Evolutionary conservation across 139 green algal species (phyloP).

Genomic region (Chlorella sp.): DNA sequence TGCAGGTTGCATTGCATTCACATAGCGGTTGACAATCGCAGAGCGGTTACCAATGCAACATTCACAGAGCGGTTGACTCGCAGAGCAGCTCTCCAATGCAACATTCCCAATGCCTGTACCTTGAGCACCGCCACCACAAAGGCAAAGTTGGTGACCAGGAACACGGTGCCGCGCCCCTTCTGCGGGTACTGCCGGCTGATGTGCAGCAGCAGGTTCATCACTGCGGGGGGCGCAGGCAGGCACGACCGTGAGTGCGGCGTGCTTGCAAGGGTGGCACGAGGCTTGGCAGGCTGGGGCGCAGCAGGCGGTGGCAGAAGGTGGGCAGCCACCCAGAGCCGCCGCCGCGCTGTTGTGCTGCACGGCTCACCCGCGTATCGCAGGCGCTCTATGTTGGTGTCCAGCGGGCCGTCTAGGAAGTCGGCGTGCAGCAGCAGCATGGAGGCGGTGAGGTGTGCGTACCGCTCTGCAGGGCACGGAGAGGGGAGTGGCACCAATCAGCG

Average conservation of each 20-base stretch:
- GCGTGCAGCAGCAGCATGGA: constrained; percentile 85
- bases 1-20: background rate
- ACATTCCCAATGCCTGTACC: background rate
- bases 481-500: background rate
- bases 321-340: background rate
- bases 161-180: constrained; percentile 79
- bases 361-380: constrained; percentile 52
- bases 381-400: constrained; percentile 76
- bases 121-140: constrained; percentile 76
- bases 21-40: no score
- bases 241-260: background rate
- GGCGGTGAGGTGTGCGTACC: constrained; percentile 84
- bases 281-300: background rate
- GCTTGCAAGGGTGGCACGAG: background rate
- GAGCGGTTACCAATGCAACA: no score
- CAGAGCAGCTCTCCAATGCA: background rate
- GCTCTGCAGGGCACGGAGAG: constrained; percentile 28
- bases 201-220: constrained; percentile 71
- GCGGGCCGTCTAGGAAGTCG: constrained; percentile 64
- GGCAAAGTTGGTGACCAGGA: constrained; percentile 93
- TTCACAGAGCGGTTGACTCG: no score
- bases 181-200: constrained; percentile 50
- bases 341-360: background rate
- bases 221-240: constrained; percentile 4
- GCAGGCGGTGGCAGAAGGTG: background rate